Percentiles rank a stretch among this genome's conserved stretches.
Evolutionary conservation across 305 asterid species (phyloP).

Genomic region (Fraxinus nigra): DNA sequence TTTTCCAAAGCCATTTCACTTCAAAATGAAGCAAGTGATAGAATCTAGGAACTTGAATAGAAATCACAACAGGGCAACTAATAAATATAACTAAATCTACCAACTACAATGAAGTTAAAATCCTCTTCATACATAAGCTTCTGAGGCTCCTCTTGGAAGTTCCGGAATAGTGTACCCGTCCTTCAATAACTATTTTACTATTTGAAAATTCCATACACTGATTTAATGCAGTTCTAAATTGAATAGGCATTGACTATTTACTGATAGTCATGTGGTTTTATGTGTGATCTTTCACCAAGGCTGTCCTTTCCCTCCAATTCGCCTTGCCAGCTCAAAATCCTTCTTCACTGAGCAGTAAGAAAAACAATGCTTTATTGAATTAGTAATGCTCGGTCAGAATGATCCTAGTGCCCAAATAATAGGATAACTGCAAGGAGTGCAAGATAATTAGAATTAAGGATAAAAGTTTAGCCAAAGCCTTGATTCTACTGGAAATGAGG

Average conservation of each 20-base stretch:
- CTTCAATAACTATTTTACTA: not conserved
- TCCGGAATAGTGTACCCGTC: not conserved
- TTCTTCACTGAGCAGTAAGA: conserved; percentile 66
- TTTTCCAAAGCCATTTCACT: not conserved
- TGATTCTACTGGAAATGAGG: not conserved
- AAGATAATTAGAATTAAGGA: not conserved
- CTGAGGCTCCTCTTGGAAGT: not conserved
- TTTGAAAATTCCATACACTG: not conserved
- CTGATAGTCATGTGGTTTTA: not conserved
- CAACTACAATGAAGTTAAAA: not conserved
- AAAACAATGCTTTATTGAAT: conserved; percentile 6
- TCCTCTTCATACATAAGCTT: not conserved
- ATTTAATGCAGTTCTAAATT: not conserved
- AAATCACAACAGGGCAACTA: not conserved
- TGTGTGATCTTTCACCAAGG: conserved; percentile 51
- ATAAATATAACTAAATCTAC: not conserved
- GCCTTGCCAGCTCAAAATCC: conserved; percentile 86
- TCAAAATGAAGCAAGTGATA: not conserved
- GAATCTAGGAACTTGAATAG: not conserved
- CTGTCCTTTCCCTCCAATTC: conserved; percentile 82
- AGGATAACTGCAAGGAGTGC: not conserved
- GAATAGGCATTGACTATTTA: not conserved
- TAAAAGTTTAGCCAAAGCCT: not conserved
- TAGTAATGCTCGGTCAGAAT: conserved; percentile 16
- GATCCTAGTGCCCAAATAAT: not conserved